Percentiles rank a stretch among this genome's conserved stretches.
phyloP scores from a whole-genome alignment of 2,329 filamentous ascomycete species.

The Westerdykella sp. region DNA sequence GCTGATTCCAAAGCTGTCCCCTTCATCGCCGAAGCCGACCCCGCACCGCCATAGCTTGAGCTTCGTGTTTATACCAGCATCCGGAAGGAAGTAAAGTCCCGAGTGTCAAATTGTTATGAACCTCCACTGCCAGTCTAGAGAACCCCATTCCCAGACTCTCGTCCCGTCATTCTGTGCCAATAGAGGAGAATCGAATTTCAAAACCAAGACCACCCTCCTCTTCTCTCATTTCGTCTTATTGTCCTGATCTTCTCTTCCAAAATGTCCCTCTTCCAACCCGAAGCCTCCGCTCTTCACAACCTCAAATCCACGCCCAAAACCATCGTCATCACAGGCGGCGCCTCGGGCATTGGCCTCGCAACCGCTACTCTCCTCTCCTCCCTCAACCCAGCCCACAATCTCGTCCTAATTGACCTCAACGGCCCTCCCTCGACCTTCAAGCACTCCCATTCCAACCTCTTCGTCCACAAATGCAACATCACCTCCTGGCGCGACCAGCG shows the following conservation, averaged over 20 bases:
- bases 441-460: conserved; percentile 19
- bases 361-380: conserved; percentile 36
- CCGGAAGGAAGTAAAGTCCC: background rate
- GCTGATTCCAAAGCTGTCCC: conserved; percentile 1
- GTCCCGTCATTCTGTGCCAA: background rate
- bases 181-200: background rate
- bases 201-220: background rate
- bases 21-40: conserved; percentile 12
- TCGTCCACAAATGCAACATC: conserved; percentile 41
- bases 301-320: conserved; percentile 25
- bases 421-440: conserved; percentile 30
- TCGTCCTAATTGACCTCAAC: conserved; percentile 39
- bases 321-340: conserved; percentile 38
- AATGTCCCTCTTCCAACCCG: conserved; percentile 25
- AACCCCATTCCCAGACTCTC: background rate
- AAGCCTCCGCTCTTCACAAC: conserved; percentile 10
- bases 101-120: background rate
- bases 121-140: background rate
- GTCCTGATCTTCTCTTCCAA: background rate
- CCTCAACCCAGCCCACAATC: conserved; percentile 36
- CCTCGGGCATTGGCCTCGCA: conserved; percentile 39
- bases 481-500: conserved; percentile 43
- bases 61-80: background rate
- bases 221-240: background rate
- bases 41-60: conserved; percentile 6